Evolutionary conservation across 2,329 filamentous ascomycete species (phyloP).

Genomic region (Penicillium olsonii): DNA sequence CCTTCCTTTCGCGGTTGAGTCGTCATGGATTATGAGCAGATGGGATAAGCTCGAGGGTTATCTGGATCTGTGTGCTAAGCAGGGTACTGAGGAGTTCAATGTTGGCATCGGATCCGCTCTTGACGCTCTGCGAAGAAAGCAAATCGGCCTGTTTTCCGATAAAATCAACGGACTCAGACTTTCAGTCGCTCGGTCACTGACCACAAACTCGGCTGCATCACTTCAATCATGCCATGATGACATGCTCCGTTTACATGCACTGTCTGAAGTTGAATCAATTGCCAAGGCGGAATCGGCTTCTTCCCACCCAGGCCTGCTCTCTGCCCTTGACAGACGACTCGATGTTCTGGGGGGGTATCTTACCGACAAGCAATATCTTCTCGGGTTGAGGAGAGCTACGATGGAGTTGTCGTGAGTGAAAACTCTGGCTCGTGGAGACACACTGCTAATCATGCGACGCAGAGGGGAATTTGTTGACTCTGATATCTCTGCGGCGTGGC

Average conservation of each 20-base stretch:
- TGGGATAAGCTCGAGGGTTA: constrained; percentile 76
- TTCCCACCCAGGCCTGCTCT: constrained; percentile 41
- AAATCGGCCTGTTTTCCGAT: constrained; percentile 55
- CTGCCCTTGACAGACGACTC: constrained; percentile 72
- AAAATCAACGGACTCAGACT: constrained; percentile 67
- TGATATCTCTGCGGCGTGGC: constrained; percentile 81
- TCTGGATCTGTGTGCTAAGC: constrained; percentile 43
- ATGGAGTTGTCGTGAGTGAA: constrained; percentile 68
- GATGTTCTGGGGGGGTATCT: constrained; percentile 86
- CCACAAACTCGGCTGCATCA: constrained; percentile 74
- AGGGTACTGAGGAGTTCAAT: constrained; percentile 69
- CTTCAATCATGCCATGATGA: constrained; percentile 80
- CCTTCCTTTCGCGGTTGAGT: constrained; percentile 83
- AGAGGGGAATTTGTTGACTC: constrained; percentile 62
- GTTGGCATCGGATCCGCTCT: constrained; percentile 72
- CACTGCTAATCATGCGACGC: constrained; percentile 27
- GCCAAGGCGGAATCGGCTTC: constrained; percentile 48
- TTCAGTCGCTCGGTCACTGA: constrained; percentile 72
- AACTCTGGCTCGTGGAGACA: not conserved
- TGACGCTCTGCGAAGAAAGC: constrained; percentile 58
- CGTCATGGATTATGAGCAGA: constrained; percentile 84
- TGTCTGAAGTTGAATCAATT: constrained; percentile 84
- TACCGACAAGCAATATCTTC: constrained; percentile 88
- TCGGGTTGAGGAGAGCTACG: constrained; percentile 80
- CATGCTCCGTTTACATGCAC: constrained; percentile 81